Conservation (phyloP, 177 flowering plant genomes). For the Tripterygium wilfordii region DNA sequence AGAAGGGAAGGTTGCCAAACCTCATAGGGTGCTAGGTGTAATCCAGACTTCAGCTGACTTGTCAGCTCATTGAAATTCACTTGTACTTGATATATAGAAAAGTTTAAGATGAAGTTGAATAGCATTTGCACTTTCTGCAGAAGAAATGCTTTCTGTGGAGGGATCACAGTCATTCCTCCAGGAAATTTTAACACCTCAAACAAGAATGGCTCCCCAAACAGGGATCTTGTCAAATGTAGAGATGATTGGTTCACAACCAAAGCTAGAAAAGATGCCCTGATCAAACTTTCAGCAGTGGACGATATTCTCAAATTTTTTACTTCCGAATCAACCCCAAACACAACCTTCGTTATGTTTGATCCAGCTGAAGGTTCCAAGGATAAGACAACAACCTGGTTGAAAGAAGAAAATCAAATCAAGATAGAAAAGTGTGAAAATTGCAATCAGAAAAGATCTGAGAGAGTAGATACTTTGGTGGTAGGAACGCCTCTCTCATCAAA, state of each 20-base stretch:
- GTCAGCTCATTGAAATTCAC: constrained; percentile 51
- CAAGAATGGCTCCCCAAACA: constrained; percentile 63
- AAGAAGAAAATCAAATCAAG: constrained; percentile 1
- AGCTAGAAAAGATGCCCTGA: constrained; percentile 40
- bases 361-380: constrained; percentile 42
- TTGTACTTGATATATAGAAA: constrained; percentile 65
- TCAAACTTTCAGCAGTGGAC: constrained; percentile 42
- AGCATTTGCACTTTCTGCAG: constrained; percentile 64
- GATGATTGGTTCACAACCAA: constrained; percentile 38
- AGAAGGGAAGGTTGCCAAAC: constrained; percentile 29
- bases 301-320: constrained; percentile 30
- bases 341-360: constrained; percentile 45
- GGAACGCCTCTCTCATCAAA: constrained; percentile 38
- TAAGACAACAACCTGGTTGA: constrained; percentile 59
- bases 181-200: constrained; percentile 82
- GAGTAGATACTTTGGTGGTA: constrained; percentile 27
- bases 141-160: constrained; percentile 63
- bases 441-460: too few species aligned
- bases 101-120: constrained; percentile 82
- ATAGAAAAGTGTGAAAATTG: too few species aligned
- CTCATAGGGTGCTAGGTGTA: constrained; percentile 67
- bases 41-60: constrained; percentile 63
- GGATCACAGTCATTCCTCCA: constrained; percentile 76
- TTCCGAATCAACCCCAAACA: constrained; percentile 60
- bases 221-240: constrained; percentile 45